A percentile compares a stretch with the other conserved stretches of the same genome.
Conservation (phyloP, 2,329 filamentous ascomycete species). For the Fusarium chuoi region DNA sequence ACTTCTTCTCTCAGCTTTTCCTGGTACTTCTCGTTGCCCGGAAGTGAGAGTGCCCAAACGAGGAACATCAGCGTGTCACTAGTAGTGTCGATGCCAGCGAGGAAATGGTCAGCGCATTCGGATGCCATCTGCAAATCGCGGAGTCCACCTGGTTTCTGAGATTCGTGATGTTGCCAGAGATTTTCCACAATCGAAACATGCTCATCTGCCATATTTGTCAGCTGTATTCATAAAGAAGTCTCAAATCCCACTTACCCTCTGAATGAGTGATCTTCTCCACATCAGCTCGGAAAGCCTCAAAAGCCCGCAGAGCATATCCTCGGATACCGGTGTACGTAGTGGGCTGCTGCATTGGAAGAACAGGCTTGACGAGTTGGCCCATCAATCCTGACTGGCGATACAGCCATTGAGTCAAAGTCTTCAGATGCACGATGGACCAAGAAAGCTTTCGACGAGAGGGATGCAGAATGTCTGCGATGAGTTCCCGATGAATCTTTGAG, state of each 20-base stretch:
- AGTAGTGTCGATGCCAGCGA: conserved; percentile 64
- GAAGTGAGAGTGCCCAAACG: conserved; percentile 60
- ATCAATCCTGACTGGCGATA: conserved; percentile 16
- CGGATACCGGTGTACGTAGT: conserved; percentile 33
- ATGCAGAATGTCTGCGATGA: conserved; percentile 33
- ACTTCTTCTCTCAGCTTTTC: conserved; percentile 57
- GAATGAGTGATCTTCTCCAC: not conserved
- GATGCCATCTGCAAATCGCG: conserved; percentile 60
- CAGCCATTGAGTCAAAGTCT: conserved; percentile 22
- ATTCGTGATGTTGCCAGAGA: conserved; percentile 50
- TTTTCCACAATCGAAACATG: conserved; percentile 50
- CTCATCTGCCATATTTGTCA: not conserved
- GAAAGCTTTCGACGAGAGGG: conserved; percentile 29
- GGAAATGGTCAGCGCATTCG: conserved; percentile 63
- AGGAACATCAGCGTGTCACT: conserved; percentile 63
- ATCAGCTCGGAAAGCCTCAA: conserved; percentile 15
- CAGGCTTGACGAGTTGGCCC: not conserved
- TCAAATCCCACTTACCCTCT: not conserved
- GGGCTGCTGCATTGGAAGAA: conserved; percentile 35
- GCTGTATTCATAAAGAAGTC: rapidly evolving
- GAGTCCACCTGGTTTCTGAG: conserved; percentile 43
- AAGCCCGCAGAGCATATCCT: conserved; percentile 17
- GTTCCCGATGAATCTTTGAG: conserved; percentile 2
- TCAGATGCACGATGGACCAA: conserved; percentile 27
- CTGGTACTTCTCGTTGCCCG: conserved; percentile 55